A percentile compares a stretch with the other conserved stretches of the same genome.
These are phyloP conservation scores for Strobilomyces echinocephalus DNA, from an alignment of 768 basidiomycete species.

Conservation along the genomic window DNA sequence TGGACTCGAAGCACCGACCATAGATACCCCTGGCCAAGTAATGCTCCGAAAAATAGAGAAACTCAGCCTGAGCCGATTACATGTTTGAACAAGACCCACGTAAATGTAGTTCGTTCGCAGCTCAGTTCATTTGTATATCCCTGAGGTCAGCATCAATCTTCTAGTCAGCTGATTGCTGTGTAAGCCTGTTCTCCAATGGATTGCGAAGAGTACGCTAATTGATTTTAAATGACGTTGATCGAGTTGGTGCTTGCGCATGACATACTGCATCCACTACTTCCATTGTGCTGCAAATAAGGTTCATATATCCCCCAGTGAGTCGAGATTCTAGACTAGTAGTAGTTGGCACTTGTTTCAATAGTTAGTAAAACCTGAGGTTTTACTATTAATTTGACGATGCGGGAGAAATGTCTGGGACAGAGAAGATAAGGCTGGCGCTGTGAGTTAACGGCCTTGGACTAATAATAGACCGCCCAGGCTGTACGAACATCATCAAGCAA, in stretches of 20 bases:
- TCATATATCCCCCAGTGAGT: constrained; percentile 15
- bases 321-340: constrained; percentile 3
- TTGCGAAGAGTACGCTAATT: not conserved
- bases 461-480: constrained; percentile 7
- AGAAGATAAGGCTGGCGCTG: not conserved
- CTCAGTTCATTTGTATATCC: not conserved
- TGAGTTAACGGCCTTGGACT: not conserved
- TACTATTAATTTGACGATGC: not conserved
- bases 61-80: constrained; percentile 15
- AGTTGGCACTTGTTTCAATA: not conserved
- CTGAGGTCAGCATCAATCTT: not conserved
- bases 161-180: not conserved
- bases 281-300: constrained; percentile 10
- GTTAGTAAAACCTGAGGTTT: not conserved
- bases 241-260: not conserved
- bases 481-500: constrained; percentile 16
- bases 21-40: not conserved
- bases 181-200: too few species aligned
- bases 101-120: constrained; percentile 9
- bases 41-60: constrained; percentile 4
- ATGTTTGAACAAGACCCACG: constrained; percentile 6
- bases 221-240: constrained; percentile 1
- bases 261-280: not conserved
- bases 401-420: not conserved
- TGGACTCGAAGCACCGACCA: not conserved